These are phyloP conservation scores for Verticillium nonalfalfae DNA, from an alignment of 2,329 filamentous ascomycete genomes.

Conservation along the genomic window DNA sequence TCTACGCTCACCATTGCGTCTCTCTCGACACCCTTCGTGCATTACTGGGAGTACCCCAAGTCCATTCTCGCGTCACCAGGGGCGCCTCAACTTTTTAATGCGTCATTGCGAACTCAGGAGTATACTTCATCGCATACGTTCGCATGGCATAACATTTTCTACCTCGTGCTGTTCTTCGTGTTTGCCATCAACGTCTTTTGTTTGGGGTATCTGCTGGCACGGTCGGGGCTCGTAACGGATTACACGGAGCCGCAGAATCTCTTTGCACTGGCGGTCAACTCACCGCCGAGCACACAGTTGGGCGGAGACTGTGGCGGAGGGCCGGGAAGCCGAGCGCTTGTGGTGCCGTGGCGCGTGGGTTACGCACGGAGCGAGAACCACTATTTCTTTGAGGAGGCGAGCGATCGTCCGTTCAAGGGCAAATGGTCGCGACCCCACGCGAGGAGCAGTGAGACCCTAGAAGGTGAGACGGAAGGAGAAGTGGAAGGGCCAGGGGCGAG, in stretches of 20 bases:
- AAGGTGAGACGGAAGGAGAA: slow-evolving; percentile 3
- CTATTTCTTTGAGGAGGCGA: slow-evolving; percentile 35
- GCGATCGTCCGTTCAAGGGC: slow-evolving; percentile 17
- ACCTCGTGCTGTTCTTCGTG: slow-evolving; percentile 56
- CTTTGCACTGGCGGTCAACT: slow-evolving; percentile 65
- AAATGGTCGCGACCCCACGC: slow-evolving; percentile 12
- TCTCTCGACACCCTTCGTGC: slow-evolving; percentile 53
- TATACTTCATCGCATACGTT: slow-evolving; percentile 62
- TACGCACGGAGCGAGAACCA: slow-evolving; percentile 31
- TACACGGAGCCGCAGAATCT: slow-evolving; percentile 73
- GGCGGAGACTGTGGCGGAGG: slow-evolving; percentile 31
- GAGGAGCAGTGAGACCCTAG: not conserved
- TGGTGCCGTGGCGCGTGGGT: slow-evolving; percentile 34
- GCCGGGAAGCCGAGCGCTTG: slow-evolving; percentile 25
- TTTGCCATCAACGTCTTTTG: slow-evolving; percentile 63
- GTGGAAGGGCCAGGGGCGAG: slow-evolving; percentile 6
- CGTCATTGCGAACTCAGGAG: slow-evolving; percentile 55
- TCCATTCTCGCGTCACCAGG: slow-evolving; percentile 35
- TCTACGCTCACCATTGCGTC: slow-evolving; percentile 59
- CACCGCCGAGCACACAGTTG: slow-evolving; percentile 28
- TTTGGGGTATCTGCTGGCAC: slow-evolving; percentile 51
- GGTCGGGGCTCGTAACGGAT: slow-evolving; percentile 62
- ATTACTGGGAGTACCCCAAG: slow-evolving; percentile 42
- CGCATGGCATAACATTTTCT: slow-evolving; percentile 60
- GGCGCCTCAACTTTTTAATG: slow-evolving; percentile 53